Base-by-base conservation (phyloP, 2,329 filamentous ascomycete genomes). In the Cyclaneusma minus region DNA sequence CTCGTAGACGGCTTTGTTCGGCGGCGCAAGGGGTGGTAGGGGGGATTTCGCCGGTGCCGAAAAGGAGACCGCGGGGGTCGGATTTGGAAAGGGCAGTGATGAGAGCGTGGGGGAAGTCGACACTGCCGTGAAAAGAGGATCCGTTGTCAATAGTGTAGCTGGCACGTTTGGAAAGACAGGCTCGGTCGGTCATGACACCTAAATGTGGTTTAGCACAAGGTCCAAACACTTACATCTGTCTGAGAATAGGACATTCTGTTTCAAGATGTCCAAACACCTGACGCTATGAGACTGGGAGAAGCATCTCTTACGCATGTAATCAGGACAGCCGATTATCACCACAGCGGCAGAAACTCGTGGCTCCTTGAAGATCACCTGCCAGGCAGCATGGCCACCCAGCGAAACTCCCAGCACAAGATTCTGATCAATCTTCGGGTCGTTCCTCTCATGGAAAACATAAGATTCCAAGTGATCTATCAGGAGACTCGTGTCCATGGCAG, bases 321-420 rank as follows among this genome's bases (percentile, higher is more conserved):
- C 87, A 1, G 85, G 83, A 49, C 84, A 93, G 2, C 87, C 89
- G 28, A 95, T 80, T 13, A 93, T 64, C 3, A 80, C 62, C 6
- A 92, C 71, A 1, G 68, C 84, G 0, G 79, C 74, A n/a, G 64
- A 74, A 29, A 95, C 66, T 35, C 84, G 66, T 11, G 74, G 68
- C 33, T 95, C 85, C 19, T 70, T 65, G 23, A 94, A 66, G 31
- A 93, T 53, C 15, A 72, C 64, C 45, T 91, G 78, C 84, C 87
- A 95, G 2, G 77, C 74, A 8, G 78, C 71, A 49, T 95, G 89
- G 0, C 82, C 89, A 5, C 89, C 89, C 1, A 95, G 56, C 13
- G 79, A 87, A 31, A 92, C 69, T 0, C 89, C 89, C 20, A 92
- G 59, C 7, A 77, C 78, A 7, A 91, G 50, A 48, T 94, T 73